Evolutionary conservation across 2,329 filamentous ascomycete genomes (phyloP), one percentile per base, ranked within the genome.

Genomic region (Waltergamsia citrina): DNA sequence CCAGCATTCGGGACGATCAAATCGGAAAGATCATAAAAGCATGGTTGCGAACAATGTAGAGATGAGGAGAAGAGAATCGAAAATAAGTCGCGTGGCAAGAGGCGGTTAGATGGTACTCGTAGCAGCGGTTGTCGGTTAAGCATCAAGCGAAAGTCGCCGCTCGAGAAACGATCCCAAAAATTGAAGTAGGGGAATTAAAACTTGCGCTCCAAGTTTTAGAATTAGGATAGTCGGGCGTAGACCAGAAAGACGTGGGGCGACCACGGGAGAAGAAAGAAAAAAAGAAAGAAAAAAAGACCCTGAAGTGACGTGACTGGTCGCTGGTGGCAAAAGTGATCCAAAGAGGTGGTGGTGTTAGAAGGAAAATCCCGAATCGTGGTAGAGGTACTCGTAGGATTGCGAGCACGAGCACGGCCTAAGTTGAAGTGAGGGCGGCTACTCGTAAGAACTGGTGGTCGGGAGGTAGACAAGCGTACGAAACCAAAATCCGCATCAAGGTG

Each of bases 271-370:
- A 4, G 29, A n/a, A 24, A 15, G n/a, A 15, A 33, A 33, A 22
- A 19, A 28, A 25, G 6, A 12, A 22, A 22, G 29, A 12, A 20
- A 21, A 20, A 29, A 23, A 14, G 25, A 15, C 25, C 26, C 24
- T 29, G 33, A 34, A 25, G 33, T 34, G 25, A 29, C 33, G 18
- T 16, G 30, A 29, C 25, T 8, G n/a, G n/a, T n/a, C n/a, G n/a
- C 16, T 18, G 18, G 33, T 34, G 33, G 33, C 33, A 20, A 34
- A 34, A n/a, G n/a, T n/a, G 25, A 17, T 21, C n/a, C 17, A 11
- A n/a, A 20, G 20, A 3, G 18, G 17, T 21, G 7, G 26, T 14
- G 17, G 7, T n/a, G 26, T 16, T 28, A 16, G n/a, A n/a, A n/a
- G n/a, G n/a, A n/a, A n/a, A n/a, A n/a, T n/a, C n/a, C n/a, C n/a